Conservation (phyloP, 148 eudicot species). For the Diospyros lotus region DNA sequence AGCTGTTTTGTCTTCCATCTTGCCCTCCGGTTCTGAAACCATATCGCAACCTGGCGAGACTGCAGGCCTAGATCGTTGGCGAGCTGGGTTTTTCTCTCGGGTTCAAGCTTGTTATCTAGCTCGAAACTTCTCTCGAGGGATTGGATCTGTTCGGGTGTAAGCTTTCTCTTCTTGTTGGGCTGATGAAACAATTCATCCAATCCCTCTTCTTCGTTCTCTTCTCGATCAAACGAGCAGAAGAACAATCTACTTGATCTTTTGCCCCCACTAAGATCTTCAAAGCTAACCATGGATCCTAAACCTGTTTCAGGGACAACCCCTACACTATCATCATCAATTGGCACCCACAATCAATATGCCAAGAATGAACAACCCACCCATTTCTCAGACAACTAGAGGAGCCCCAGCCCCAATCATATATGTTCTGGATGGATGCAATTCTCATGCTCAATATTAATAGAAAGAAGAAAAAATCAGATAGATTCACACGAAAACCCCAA, state of each 20-base stretch:
- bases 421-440: neutral
- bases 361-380: neutral
- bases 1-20: constrained; percentile 79
- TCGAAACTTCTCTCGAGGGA: constrained; percentile 80
- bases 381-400: neutral
- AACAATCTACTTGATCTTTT: constrained; percentile 44
- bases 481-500: neutral
- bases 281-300: constrained; percentile 36
- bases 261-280: constrained; percentile 45
- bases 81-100: constrained; percentile 75
- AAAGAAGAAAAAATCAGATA: neutral
- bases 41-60: constrained; percentile 86
- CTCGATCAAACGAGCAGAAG: constrained; percentile 52
- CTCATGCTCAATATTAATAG: neutral
- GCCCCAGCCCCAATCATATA: neutral
- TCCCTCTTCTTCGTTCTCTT: constrained; percentile 61
- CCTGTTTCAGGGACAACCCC: constrained; percentile 4
- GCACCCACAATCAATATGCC: neutral
- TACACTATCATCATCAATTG: neutral
- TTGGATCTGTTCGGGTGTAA: constrained; percentile 63
- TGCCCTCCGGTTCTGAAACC: constrained; percentile 93
- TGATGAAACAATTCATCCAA: constrained; percentile 65
- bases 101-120: constrained; percentile 81
- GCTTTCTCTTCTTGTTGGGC: constrained; percentile 78
- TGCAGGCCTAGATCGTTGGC: constrained; percentile 86